A percentile compares a stretch with the other conserved stretches of the same genome.
phyloP scores from a whole-genome alignment of 2,329 filamentous ascomycete species.

The Graphilbum ipis-grandicollis region DNA sequence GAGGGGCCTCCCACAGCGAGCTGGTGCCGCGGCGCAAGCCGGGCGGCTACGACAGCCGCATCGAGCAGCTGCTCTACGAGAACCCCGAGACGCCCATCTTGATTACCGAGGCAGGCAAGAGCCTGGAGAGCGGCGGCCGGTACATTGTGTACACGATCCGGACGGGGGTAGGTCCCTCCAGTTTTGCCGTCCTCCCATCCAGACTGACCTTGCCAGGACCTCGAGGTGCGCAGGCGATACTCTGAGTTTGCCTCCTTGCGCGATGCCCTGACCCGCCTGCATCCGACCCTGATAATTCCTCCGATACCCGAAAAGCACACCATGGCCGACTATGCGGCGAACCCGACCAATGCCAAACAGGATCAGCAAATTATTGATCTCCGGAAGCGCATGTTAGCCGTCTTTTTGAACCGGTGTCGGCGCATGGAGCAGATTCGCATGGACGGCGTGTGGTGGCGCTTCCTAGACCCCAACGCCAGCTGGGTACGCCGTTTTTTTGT shows the following conservation, averaged over 20 bases:
- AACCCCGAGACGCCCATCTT: slow-evolving; percentile 77
- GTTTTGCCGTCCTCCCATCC: background rate
- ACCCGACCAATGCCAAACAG: slow-evolving; percentile 94
- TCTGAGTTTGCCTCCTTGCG: slow-evolving; percentile 90
- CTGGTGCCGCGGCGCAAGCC: slow-evolving; percentile 48
- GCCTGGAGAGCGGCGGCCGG: slow-evolving; percentile 73
- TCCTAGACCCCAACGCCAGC: slow-evolving; percentile 93
- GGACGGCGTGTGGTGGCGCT: slow-evolving; percentile 95
- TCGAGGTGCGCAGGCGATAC: slow-evolving; percentile 87
- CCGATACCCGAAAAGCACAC: slow-evolving; percentile 98
- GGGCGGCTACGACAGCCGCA: slow-evolving; percentile 81
- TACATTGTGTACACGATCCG: slow-evolving; percentile 96
- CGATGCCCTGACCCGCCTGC: slow-evolving; percentile 74
- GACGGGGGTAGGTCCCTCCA: slow-evolving; percentile 44
- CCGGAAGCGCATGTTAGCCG: slow-evolving; percentile 88
- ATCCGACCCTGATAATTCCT: slow-evolving; percentile 88
- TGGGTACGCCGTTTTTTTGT: too few species aligned
- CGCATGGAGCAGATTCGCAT: slow-evolving; percentile 82
- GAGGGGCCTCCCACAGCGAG: slow-evolving; percentile 17
- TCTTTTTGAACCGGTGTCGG: slow-evolving; percentile 86
- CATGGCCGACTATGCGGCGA: slow-evolving; percentile 96
- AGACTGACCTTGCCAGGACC: slow-evolving; percentile 43
- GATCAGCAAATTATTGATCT: slow-evolving; percentile 94
- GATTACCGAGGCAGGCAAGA: slow-evolving; percentile 93
- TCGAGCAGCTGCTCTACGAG: slow-evolving; percentile 95